Percentiles rank a stretch among this genome's conserved stretches.
Evolutionary conservation across 495 filamentous ascomycete genomes (phyloP).

Genomic region (Aspergillus affinis): DNA sequence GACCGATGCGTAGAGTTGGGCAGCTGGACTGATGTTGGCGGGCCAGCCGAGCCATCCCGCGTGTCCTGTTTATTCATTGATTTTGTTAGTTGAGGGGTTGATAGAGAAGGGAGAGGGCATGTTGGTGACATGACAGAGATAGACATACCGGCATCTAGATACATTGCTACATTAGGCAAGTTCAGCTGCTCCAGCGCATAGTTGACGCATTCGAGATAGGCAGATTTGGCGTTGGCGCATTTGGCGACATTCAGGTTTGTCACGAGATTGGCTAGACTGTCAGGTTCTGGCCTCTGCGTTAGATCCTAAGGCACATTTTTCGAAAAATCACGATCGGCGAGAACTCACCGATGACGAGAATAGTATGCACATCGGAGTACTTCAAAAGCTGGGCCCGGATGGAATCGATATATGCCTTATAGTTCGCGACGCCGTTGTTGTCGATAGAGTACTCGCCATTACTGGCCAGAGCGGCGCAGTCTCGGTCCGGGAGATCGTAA

Average conservation of each 20-base stretch:
- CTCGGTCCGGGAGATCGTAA: slow-evolving; percentile 75
- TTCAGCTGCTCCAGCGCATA: slow-evolving; percentile 72
- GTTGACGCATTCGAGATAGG: slow-evolving; percentile 67
- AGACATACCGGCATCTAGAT: slow-evolving; percentile 66
- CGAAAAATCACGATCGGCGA: slow-evolving; percentile 32
- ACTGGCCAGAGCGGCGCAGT: slow-evolving; percentile 73
- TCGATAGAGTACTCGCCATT: slow-evolving; percentile 73
- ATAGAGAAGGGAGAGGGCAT: background rate
- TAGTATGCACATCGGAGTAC: slow-evolving; percentile 33
- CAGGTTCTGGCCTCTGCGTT: slow-evolving; percentile 53
- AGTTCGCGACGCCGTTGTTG: slow-evolving; percentile 54
- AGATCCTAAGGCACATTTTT: slow-evolving; percentile 2
- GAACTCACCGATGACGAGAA: slow-evolving; percentile 55
- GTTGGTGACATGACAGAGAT: too few relatives aligned
- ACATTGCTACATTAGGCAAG: slow-evolving; percentile 78
- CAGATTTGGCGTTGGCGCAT: slow-evolving; percentile 59
- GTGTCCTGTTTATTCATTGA: slow-evolving; percentile 27
- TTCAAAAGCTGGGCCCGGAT: slow-evolving; percentile 29
- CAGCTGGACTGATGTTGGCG: slow-evolving; percentile 71
- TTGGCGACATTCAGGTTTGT: slow-evolving; percentile 66
- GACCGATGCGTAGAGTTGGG: slow-evolving; percentile 64
- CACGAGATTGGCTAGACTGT: slow-evolving; percentile 77
- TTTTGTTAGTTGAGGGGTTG: background rate
- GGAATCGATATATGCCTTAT: slow-evolving; percentile 72
- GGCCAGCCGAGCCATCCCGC: slow-evolving; percentile 80